Base-by-base conservation (phyloP, 2,329 filamentous ascomycete species). In the Penicillium brasilianum region DNA sequence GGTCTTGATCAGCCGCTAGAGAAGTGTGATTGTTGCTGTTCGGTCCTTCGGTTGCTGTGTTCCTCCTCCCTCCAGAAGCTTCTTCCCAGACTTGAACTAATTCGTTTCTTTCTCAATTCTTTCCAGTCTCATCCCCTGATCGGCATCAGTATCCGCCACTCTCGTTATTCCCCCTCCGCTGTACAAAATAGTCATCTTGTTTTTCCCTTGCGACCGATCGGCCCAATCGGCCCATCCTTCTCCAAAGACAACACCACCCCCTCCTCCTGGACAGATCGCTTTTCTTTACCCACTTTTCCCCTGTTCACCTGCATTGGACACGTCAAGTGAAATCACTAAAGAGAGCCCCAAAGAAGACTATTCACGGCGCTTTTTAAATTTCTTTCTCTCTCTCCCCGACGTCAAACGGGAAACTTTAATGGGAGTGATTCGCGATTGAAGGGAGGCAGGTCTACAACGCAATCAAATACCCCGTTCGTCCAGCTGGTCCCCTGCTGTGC, bases 1-100 rank as follows among this genome's bases (percentile, higher is more conserved):
- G 36, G 39, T 32, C 54, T 62, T 59, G 66, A 70, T 70, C 64
- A 54, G 65, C 68, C 68, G 66, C 68, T 68, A 69, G 25, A 62
- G 59, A 58, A 62, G 56, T 57, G 60, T 62, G 55, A 30, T 30
- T 41, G 11, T 7, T 54, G 36, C 64, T 59, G 66, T 36, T 48
- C 46, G 55, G 55, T 48, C 32, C 30, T 18, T 57, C 53, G 57
- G 50, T 48, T 55, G 50, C 36, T 41, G 55, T 62, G 25, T 28
- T 28, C 25, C 56, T 59, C 62, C 62, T 60, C 30, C 30, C 30
- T 62, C 60, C 57, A 58, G 60, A 68, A 66, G 61, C 65, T 68
- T 64, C 65, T 66, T 59, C n/a, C 60, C 49, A 55, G 37, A 48
- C 57, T 63, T 66, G 37, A 22, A 58, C 59, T 50, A 52, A 57